phyloP scores from a whole-genome alignment of 768 basidiomycete genomes.

The Tulasnella sp. region DNA sequence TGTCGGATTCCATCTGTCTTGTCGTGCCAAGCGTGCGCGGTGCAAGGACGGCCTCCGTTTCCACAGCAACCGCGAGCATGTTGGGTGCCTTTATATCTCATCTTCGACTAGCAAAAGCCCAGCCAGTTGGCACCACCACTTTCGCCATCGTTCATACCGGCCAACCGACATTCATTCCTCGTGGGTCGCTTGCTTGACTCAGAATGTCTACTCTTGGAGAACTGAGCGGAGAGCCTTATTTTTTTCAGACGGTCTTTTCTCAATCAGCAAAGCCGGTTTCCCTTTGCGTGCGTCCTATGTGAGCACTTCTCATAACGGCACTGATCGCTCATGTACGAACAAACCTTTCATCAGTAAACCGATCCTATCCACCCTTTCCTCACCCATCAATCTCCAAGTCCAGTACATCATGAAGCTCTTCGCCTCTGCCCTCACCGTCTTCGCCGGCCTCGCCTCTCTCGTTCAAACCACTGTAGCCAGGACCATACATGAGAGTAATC shows the following conservation, averaged over 20 bases:
- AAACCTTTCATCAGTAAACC: background rate
- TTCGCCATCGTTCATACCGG: too few species aligned
- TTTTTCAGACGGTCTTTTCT: constrained; percentile 11
- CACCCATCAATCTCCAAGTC: background rate
- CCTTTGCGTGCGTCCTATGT: background rate
- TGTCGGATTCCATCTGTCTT: background rate
- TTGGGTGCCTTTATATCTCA: too few species aligned
- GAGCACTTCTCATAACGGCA: background rate
- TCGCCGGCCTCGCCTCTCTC: background rate
- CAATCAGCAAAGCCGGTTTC: background rate
- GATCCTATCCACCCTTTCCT: too few species aligned
- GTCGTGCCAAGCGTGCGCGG: background rate
- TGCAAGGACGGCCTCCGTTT: background rate
- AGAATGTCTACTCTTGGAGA: too few species aligned
- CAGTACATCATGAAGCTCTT: background rate
- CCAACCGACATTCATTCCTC: too few species aligned
- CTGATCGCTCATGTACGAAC: background rate
- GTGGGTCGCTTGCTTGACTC: too few species aligned
- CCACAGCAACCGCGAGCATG: background rate
- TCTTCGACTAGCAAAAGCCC: too few species aligned
- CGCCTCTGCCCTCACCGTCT: background rate
- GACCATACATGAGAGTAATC: background rate
- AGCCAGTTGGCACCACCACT: too few species aligned
- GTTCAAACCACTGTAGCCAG: background rate
- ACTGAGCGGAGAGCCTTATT: background rate